Evolutionary conservation across 2,329 filamentous ascomycete species (phyloP).

Genomic region (Microdochium trichocladiopsis): DNA sequence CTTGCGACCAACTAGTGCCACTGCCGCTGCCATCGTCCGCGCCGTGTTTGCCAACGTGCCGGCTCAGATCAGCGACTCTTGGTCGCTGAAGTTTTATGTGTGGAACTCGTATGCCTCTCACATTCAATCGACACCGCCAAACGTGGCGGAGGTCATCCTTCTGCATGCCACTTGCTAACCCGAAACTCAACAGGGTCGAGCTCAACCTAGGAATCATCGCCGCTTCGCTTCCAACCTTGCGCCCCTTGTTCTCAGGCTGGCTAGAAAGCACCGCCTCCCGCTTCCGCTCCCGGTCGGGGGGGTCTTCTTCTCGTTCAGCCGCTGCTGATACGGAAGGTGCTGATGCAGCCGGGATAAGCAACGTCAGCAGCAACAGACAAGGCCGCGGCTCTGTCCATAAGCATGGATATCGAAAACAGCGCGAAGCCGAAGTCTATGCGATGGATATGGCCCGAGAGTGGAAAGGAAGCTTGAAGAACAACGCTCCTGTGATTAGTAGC

Average conservation of each 20-base stretch:
- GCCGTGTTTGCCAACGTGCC: background rate
- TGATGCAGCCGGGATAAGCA: background rate
- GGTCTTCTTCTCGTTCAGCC: background rate
- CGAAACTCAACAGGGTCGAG: conserved; percentile 5
- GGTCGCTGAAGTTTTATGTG: background rate
- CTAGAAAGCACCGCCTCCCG: conserved; percentile 5
- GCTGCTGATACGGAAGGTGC: background rate
- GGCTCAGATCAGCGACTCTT: background rate
- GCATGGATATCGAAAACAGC: conserved; percentile 2
- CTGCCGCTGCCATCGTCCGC: background rate
- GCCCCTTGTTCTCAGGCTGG: conserved; percentile 4
- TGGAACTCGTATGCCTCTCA: background rate
- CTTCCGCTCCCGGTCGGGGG: conserved; percentile 2
- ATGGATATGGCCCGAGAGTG: background rate
- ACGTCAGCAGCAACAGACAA: background rate
- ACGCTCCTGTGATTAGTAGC: background rate
- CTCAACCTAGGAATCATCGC: conserved; percentile 5
- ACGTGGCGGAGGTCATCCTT: background rate
- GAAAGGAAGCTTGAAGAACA: background rate
- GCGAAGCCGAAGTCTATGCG: background rate
- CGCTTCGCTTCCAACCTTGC: conserved; percentile 5
- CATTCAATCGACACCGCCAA: background rate
- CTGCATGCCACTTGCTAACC: too few relatives aligned
- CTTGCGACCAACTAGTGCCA: background rate
- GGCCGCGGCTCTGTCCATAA: background rate